These are phyloP conservation scores for Blyttiomyces sp. DNA, from an alignment of 371 early-diverging fungal genomes.

Conservation along the genomic window DNA sequence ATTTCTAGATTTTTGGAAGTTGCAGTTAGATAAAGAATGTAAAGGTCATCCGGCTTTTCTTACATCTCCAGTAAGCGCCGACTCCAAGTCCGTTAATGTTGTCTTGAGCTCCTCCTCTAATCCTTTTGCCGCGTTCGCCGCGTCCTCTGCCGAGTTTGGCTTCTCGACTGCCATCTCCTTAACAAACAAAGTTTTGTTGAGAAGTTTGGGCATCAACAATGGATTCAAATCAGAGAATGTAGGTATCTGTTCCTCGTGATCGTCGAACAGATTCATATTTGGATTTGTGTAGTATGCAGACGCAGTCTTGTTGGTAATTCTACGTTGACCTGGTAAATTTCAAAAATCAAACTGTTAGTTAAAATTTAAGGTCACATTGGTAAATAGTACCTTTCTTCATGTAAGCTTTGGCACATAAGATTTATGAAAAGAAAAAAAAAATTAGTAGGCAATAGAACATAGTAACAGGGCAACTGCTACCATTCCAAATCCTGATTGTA, in stretches of 20 bases:
- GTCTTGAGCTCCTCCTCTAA: constrained; percentile 22
- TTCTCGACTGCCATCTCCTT: constrained; percentile 18
- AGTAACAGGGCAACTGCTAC: constrained; percentile 12
- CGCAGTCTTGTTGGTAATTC: constrained; percentile 10
- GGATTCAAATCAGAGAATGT: constrained; percentile 36
- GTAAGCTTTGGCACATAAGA: constrained; percentile 12
- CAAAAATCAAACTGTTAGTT: background rate
- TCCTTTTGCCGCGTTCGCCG: constrained; percentile 2
- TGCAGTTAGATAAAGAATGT: too few species aligned
- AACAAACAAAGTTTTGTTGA: constrained; percentile 25
- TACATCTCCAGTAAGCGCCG: constrained; percentile 19
- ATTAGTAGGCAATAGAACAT: too few species aligned
- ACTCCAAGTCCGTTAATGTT: constrained; percentile 20
- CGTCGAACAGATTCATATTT: background rate
- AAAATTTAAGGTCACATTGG: background rate
- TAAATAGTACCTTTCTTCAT: constrained; percentile 30
- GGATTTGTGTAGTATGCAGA: constrained; percentile 4
- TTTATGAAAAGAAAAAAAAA: background rate
- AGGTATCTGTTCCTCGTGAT: constrained; percentile 8
- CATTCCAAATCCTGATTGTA: constrained; percentile 56
- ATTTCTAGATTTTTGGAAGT: too few species aligned
- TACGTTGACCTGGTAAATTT: constrained; percentile 18
- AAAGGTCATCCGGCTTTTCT: too few species aligned
- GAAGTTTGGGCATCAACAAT: constrained; percentile 32
- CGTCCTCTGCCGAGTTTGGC: constrained; percentile 6